Conservation (phyloP, 768 basidiomycete genomes). For the Lactifluus piperatus region DNA sequence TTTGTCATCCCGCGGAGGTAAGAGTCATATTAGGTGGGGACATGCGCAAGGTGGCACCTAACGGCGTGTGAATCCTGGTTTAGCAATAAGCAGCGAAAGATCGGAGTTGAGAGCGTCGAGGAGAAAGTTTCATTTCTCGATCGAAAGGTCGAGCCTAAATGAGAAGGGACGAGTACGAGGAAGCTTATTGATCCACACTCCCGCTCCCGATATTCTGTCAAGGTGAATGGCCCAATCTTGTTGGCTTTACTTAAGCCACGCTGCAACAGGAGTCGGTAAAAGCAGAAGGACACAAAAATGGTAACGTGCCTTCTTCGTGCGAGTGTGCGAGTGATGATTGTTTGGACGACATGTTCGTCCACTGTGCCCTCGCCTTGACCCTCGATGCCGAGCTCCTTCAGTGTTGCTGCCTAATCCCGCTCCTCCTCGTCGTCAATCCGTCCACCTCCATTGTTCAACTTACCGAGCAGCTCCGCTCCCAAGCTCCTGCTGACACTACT, state of each 20-base stretch:
- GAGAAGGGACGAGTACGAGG: not conserved
- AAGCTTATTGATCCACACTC: too few relatives aligned
- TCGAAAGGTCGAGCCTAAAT: not conserved
- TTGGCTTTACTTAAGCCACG: constrained; percentile 50
- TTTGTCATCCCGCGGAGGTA: constrained; percentile 14
- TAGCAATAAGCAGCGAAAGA: not conserved
- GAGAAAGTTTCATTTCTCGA: not conserved
- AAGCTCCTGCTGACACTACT: too few relatives aligned
- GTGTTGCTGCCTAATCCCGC: constrained; percentile 27
- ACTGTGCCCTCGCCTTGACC: constrained; percentile 49
- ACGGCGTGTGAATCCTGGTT: not conserved
- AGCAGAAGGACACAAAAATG: not conserved
- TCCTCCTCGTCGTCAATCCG: constrained; percentile 33
- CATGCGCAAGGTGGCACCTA: not conserved
- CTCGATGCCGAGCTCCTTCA: constrained; percentile 30
- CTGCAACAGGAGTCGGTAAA: not conserved
- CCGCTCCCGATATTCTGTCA: constrained; percentile 62
- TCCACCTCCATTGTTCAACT: too few relatives aligned
- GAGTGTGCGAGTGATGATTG: constrained; percentile 84
- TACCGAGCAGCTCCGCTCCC: too few relatives aligned
- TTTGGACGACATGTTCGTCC: constrained; percentile 72
- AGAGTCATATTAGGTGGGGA: not conserved
- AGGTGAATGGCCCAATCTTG: constrained; percentile 33
- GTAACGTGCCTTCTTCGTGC: constrained; percentile 54
- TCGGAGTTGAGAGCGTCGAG: not conserved